Evolutionary conservation across 1,139 yeast species (phyloP).

Genomic region (Saccharomyces hybrid): DNA sequence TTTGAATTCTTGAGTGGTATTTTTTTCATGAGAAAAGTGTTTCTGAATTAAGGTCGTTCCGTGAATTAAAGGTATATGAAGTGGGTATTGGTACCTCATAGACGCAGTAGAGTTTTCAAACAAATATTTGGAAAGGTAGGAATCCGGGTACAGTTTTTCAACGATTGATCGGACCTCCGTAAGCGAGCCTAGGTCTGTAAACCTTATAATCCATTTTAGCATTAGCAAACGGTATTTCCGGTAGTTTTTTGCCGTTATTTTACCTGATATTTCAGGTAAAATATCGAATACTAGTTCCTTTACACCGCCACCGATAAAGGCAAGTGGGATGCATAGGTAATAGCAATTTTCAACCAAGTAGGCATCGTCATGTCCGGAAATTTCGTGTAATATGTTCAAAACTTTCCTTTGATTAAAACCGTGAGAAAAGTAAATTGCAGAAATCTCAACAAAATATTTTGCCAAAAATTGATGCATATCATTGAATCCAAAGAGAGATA

Average conservation of each 20-base stretch:
- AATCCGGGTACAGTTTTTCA: slow-evolving; percentile 8
- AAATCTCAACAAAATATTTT: slow-evolving; percentile 12
- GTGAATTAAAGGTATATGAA: slow-evolving; percentile 9
- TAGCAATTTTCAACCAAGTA: slow-evolving; percentile 34
- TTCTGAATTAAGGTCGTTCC: slow-evolving; percentile 12
- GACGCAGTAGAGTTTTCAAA: slow-evolving; percentile 3
- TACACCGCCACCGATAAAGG: slow-evolving; percentile 40
- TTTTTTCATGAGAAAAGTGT: slow-evolving; percentile 1
- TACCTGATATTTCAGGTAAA: slow-evolving; percentile 14
- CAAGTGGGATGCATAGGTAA: slow-evolving; percentile 36
- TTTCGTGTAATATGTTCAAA: slow-evolving; percentile 3
- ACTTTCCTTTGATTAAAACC: slow-evolving; percentile 11
- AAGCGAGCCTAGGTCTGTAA: slow-evolving; percentile 38
- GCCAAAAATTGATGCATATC: slow-evolving; percentile 13
- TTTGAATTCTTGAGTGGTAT: slow-evolving; percentile 9
- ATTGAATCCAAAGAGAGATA: slow-evolving; percentile 21
- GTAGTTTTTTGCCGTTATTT: slow-evolving; percentile 13
- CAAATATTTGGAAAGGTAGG: slow-evolving; percentile 4
- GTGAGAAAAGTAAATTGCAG: slow-evolving; percentile 21
- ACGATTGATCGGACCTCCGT: slow-evolving; percentile 17
- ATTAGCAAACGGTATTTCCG: slow-evolving; percentile 31
- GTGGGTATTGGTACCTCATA: slow-evolving; percentile 12
- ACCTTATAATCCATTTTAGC: slow-evolving; percentile 31
- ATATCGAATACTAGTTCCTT: slow-evolving; percentile 34
- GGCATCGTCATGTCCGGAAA: slow-evolving; percentile 8